Conservation (phyloP, 2,329 filamentous ascomycete genomes). For the Ascosphaera acerosa region DNA sequence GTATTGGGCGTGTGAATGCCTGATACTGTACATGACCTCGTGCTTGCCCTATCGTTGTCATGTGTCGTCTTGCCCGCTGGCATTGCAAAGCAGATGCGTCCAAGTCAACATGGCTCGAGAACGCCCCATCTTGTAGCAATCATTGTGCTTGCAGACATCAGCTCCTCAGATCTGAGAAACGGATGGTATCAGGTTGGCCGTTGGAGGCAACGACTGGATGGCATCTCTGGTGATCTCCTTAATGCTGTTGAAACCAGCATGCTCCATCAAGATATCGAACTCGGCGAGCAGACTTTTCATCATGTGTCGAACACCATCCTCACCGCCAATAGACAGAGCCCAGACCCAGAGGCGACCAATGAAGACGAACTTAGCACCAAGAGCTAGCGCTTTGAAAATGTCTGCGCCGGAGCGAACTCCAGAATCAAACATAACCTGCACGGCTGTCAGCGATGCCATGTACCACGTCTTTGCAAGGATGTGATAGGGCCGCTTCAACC, state of each 20-base stretch:
- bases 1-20: no score
- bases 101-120: no score
- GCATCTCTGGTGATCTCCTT: slow-evolving; percentile 12
- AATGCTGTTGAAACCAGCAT: slow-evolving; percentile 24
- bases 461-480: not conserved
- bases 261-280: slow-evolving; percentile 25
- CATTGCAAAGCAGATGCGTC: no score
- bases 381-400: slow-evolving; percentile 22
- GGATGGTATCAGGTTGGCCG: slow-evolving; percentile 1
- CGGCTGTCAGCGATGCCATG: not conserved
- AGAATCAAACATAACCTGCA: slow-evolving; percentile 22
- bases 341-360: slow-evolving; percentile 34
- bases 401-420: slow-evolving; percentile 23
- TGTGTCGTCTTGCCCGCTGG: no score
- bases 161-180: no score
- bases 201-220: slow-evolving; percentile 7
- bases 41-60: no score
- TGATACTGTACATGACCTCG: no score
- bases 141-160: no score
- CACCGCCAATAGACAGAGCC: slow-evolving; percentile 29
- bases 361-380: slow-evolving; percentile 32
- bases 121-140: no score
- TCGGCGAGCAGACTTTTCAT: slow-evolving; percentile 28
- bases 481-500: not conserved
- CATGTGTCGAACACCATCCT: slow-evolving; percentile 28